Base-by-base conservation (phyloP, 1,139 yeast species). In the Debaryomyces sp. region DNA sequence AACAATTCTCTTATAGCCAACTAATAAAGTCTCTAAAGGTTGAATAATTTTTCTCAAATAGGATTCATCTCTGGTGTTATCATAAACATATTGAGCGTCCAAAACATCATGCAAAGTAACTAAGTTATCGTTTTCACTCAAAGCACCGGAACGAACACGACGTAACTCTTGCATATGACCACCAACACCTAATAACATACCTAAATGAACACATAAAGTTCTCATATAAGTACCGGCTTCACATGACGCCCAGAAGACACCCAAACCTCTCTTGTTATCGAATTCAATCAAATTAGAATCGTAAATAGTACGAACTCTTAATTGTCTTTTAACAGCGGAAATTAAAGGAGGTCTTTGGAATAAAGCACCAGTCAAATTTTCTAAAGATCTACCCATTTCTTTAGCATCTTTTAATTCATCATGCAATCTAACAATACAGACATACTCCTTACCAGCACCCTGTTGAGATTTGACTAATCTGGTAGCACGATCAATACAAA, bases 201-300 rank as follows among this genome's bases (percentile, higher is more conserved):
- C 99, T 66, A 94, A 79, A 73, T 94, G 99, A 53, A 94, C 99
- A 85, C 99, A 94, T 63, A 94, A 79, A 48, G 99, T 94, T 84
- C 99, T 89, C 97, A 94, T 94, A 77, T 94, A 94, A 55, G 99
- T 94, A 74, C 99, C 99, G 54, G 99, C 99, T 80, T 94, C 99
- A 82, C 99, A 94, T 42, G 96, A 88, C 52, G 98, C 98, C 99
- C 99, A 94, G 80, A 94, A 94, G 35, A 94, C 98, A 76, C 96
- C 96, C 57, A 94, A 81, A 62, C 95, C 95, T 74, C 98, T 87
- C 75, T 94, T 92, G 75, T 91, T 89, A 74, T 94, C 99, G 65
- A 94, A 94, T 75, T 94, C 99, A 62, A 92, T 84, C 69, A 94
- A 80, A 59, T 94, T 91, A 55, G 97, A 89, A 68, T 94, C 99